Evolutionary conservation across 78 protist species (phyloP).

Genomic region (Planoprotostelium fungivorum): DNA sequence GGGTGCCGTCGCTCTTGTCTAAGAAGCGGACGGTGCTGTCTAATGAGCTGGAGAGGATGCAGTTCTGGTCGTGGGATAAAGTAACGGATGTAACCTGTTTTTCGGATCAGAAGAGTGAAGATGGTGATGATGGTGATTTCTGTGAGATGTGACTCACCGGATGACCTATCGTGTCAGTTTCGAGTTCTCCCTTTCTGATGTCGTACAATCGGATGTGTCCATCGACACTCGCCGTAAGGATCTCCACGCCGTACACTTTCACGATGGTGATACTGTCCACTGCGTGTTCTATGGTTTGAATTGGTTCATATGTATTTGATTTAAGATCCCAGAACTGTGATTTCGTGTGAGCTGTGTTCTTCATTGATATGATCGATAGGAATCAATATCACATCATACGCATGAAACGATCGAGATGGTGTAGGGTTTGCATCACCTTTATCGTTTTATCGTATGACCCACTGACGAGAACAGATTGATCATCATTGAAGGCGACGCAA

Average conservation of each 20-base stretch:
- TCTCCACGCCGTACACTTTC: conserved; percentile 15
- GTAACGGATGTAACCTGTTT: conserved; percentile 35
- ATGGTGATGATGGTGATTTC: neutral
- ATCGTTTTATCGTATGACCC: conserved; percentile 33
- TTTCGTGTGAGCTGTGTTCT: no score
- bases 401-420: no score
- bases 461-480: conserved; percentile 12
- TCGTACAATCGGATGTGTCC: conserved; percentile 51
- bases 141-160: conserved; percentile 7
- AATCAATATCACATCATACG: no score
- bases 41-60: conserved; percentile 34
- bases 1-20: conserved; percentile 41
- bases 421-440: conserved; percentile 7
- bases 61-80: conserved; percentile 53
- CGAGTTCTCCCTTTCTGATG: conserved; percentile 31
- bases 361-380: no score
- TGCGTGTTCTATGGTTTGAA: conserved; percentile 40
- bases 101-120: neutral
- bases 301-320: conserved; percentile 19
- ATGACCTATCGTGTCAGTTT: conserved; percentile 1
- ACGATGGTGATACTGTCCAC: conserved; percentile 40
- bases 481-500: conserved; percentile 27
- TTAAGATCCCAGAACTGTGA: conserved; percentile 37
- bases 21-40: conserved; percentile 17
- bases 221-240: conserved; percentile 58